Evolutionary conservation across 148 eudicot species (phyloP), one percentile per base, ranked within the genome.

Genomic region (Rhododendron vialii): DNA sequence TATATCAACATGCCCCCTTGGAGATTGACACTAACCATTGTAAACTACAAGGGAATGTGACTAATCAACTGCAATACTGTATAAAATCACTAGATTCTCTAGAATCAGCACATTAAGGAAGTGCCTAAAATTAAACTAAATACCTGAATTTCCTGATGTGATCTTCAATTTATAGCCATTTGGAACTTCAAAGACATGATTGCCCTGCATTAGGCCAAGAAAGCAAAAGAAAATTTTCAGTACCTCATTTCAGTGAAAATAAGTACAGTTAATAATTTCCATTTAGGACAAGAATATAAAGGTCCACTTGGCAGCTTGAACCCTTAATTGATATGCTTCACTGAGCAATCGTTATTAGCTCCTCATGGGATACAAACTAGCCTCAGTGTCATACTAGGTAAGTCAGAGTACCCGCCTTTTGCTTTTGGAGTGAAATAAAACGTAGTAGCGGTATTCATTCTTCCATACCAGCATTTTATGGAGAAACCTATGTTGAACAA

Each of bases 181-280:
- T 80, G 98, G 98, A 87, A 97, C 98, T 85, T 97, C 96, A 89
- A 95, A 97, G 1, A 92, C 87, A 88, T 93, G 96, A 92, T 93
- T 92, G 50, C 99, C 99, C 99, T 97, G 95, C 93, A 94, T 80
- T 7, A 36, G 71, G 14, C 2, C 77, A 45, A 36, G 53, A 43
- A 74, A 20, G 30, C 51, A 65, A 50, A 85, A 84, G 28, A 75
- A 45, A 45, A 43, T 10, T 38, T 75, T 86, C 36, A 85, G 86
- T 36, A 36, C 80, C 53, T 33, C 33, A 50, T 30, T 20, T 20
- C 33, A 79, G 38, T 22, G 45, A 36, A 26, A 86, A 18, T 33
- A 76, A 67, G n/a, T n/a, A 48, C 14, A 17, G 5, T 24, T 14
- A 48, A 13, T 81, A 80, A 57, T 73, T 38, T 75, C 17, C 43